A percentile compares a stretch with the other conserved stretches of the same genome.
These are phyloP conservation scores for Yamadazyma dushanensis DNA, from an alignment of 1,139 yeast genomes.

Conservation along the genomic window DNA sequence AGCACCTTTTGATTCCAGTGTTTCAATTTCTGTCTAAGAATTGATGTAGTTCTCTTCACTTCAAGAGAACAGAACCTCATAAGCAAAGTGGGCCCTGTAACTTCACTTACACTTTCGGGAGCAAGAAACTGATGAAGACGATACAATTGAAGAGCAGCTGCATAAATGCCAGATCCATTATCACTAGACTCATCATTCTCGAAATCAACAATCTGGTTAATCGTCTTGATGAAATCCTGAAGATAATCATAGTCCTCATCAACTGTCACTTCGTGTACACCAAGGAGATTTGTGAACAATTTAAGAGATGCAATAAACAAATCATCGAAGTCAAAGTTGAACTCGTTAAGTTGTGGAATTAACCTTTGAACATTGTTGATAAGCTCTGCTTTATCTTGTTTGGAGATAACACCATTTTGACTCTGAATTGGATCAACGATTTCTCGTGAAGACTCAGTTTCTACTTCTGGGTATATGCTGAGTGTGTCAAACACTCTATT, in stretches of 20 bases:
- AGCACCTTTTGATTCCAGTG: slow-evolving; percentile 20
- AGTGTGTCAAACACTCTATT: slow-evolving; percentile 1
- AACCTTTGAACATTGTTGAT: slow-evolving; percentile 15
- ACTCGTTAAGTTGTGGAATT: slow-evolving; percentile 33
- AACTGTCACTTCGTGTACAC: slow-evolving; percentile 22
- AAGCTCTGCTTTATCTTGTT: slow-evolving; percentile 6
- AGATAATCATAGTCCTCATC: slow-evolving; percentile 25
- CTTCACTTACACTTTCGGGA: slow-evolving; percentile 4
- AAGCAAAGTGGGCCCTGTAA: slow-evolving; percentile 20
- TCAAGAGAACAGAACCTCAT: slow-evolving; percentile 30
- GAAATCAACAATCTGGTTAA: slow-evolving; percentile 28
- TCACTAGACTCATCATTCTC: slow-evolving; percentile 27
- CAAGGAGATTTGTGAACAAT: slow-evolving; percentile 21
- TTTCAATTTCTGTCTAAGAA: slow-evolving; percentile 7
- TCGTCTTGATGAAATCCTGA: slow-evolving; percentile 21
- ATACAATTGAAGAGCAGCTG: slow-evolving; percentile 23
- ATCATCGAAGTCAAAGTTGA: slow-evolving; percentile 26
- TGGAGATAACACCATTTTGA: not conserved
- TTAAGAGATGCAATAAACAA: slow-evolving; percentile 24
- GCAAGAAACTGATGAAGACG: slow-evolving; percentile 22
- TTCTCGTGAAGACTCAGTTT: not conserved
- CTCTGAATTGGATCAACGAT: not conserved
- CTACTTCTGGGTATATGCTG: slow-evolving; percentile 8
- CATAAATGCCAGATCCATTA: slow-evolving; percentile 22
- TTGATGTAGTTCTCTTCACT: slow-evolving; percentile 5